A percentile compares a stretch with the other conserved stretches of the same genome.
phyloP scores from a whole-genome alignment of 768 basidiomycete genomes.

The Clitopilus passeckerianus region DNA sequence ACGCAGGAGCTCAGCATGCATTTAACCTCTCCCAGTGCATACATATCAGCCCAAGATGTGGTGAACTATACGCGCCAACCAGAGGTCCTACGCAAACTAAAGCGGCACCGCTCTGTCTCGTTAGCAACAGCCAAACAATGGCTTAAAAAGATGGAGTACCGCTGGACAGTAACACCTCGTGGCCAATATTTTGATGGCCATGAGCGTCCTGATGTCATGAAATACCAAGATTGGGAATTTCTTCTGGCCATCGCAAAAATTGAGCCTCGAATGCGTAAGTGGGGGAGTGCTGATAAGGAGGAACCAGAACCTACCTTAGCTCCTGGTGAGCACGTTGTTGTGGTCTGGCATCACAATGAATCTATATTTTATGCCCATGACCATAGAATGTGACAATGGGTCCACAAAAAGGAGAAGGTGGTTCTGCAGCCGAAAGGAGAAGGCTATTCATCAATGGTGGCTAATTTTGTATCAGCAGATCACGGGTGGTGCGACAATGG shows the following conservation, averaged over 20 bases:
- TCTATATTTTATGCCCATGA: constrained; percentile 33
- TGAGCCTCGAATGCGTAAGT: constrained; percentile 4
- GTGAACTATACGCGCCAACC: constrained; percentile 8
- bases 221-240: constrained; percentile 20
- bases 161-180: constrained; percentile 11
- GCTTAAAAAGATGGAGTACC: constrained; percentile 17
- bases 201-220: constrained; percentile 22
- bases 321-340: neutral
- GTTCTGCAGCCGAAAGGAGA: constrained; percentile 27
- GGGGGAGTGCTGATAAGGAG: constrained; percentile 13
- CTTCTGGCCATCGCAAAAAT: constrained; percentile 8
- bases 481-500: constrained; percentile 20
- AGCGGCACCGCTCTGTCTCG: constrained; percentile 5
- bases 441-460: constrained; percentile 25
- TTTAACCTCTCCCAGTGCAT: constrained; percentile 16
- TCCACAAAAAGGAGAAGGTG: constrained; percentile 11
- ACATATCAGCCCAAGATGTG: constrained; percentile 16
- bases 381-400: constrained; percentile 15
- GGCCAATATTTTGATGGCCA: constrained; percentile 27
- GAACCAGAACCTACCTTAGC: neutral
- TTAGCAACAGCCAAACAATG: constrained; percentile 17
- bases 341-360: constrained; percentile 23
- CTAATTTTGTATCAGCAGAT: constrained; percentile 28
- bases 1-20: constrained; percentile 8
- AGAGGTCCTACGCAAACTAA: constrained; percentile 7